phyloP scores from a whole-genome alignment of 805 yeast species.

The Kuraishia molischiana region DNA sequence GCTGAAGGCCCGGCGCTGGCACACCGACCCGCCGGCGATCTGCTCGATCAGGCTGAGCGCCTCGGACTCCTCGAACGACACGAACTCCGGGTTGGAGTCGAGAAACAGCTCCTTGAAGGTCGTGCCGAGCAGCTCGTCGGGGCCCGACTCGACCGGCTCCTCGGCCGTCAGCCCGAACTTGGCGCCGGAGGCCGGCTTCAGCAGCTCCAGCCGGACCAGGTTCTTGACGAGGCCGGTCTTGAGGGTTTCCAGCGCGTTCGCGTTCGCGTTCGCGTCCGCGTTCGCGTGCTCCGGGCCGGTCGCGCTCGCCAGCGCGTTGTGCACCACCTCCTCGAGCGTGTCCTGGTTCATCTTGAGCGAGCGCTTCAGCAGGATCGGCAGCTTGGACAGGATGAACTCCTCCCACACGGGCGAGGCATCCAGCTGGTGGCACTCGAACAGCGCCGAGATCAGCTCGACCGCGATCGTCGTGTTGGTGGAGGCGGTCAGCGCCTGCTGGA shows the following conservation, averaged over 20 bases:
- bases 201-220: background rate
- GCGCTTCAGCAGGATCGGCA: slow-evolving; percentile 14
- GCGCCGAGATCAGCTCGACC: slow-evolving; percentile 15
- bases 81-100: slow-evolving; percentile 37
- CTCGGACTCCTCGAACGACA: slow-evolving; percentile 41
- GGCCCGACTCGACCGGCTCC: background rate
- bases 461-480: slow-evolving; percentile 19
- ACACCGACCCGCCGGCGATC: slow-evolving; percentile 35
- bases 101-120: background rate
- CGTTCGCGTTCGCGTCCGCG: no score
- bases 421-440: slow-evolving; percentile 16
- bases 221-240: background rate
- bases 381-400: slow-evolving; percentile 5
- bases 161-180: background rate
- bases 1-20: slow-evolving; percentile 34
- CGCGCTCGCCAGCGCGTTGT: slow-evolving; percentile 3
- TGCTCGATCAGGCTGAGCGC: slow-evolving; percentile 37
- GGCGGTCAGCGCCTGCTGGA: slow-evolving; percentile 17
- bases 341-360: slow-evolving; percentile 18
- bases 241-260: no score
- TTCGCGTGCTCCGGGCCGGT: no score
- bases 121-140: background rate
- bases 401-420: slow-evolving; percentile 7
- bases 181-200: background rate
- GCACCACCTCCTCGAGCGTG: slow-evolving; percentile 13